Conservation (phyloP, 176 grass and related monocot genomes). For the Cymbopogon citratus region DNA sequence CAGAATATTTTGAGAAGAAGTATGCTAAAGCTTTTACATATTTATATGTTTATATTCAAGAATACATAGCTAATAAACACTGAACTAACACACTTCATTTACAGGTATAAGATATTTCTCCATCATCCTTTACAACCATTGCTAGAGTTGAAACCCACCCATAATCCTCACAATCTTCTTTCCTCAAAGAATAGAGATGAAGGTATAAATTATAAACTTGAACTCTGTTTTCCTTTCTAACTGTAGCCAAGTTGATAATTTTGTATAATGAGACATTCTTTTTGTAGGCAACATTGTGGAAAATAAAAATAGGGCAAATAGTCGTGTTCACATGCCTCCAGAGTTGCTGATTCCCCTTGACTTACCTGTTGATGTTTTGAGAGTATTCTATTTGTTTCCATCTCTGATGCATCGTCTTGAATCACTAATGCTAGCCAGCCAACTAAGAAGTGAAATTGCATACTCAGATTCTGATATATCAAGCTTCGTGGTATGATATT, state of each 20-base stretch:
- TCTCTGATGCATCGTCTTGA: constrained; percentile 90
- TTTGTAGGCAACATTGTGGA: constrained; percentile 45
- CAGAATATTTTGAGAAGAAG: constrained; percentile 84
- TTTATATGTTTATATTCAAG: not conserved
- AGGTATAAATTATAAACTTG: constrained; percentile 30
- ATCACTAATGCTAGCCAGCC: constrained; percentile 68
- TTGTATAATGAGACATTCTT: not conserved
- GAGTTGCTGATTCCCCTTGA: constrained; percentile 74
- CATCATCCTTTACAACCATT: constrained; percentile 64
- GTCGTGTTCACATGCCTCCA: constrained; percentile 77
- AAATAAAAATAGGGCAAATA: constrained; percentile 55
- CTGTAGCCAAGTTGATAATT: not conserved
- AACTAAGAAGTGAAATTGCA: constrained; percentile 74
- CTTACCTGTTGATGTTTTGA: constrained; percentile 67
- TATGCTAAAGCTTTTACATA: constrained; percentile 37
- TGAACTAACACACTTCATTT: constrained; percentile 19
- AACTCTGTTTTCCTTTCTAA: not conserved
- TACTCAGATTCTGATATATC: constrained; percentile 50
- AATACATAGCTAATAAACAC: not conserved
- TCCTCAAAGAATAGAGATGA: constrained; percentile 53
- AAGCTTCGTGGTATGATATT: constrained; percentile 53
- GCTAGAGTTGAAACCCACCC: constrained; percentile 67
- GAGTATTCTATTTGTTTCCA: constrained; percentile 81
- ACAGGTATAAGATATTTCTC: constrained; percentile 74
- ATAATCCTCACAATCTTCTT: constrained; percentile 90